phyloP scores from a whole-genome alignment of 2,329 filamentous ascomycete species.

The Trichophyton schoenleinii region DNA sequence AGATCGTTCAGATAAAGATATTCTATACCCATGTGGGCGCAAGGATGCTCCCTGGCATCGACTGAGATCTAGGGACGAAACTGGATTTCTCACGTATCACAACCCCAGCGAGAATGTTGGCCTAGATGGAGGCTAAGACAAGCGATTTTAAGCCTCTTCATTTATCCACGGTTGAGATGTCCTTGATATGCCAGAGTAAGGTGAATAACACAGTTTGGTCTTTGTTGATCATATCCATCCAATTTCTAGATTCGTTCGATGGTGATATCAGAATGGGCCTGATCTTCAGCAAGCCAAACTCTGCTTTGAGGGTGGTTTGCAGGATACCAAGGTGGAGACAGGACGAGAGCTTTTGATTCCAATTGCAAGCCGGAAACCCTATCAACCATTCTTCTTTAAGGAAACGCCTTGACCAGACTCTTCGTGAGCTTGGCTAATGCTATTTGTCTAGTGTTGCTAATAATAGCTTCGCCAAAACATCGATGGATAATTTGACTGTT shows the following conservation, averaged over 20 bases:
- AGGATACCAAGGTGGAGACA: background rate
- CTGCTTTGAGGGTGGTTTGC: background rate
- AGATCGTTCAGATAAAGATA: background rate
- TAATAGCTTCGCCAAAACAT: background rate
- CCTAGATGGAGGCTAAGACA: background rate
- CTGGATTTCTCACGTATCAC: background rate
- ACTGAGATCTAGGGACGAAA: background rate
- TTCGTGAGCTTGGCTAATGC: background rate
- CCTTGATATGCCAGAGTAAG: background rate
- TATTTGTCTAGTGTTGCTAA: background rate
- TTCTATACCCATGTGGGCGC: background rate
- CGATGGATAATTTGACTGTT: background rate
- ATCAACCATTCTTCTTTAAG: background rate
- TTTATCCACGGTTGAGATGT: background rate
- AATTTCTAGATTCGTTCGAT: background rate
- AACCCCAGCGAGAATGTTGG: background rate
- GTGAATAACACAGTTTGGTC: background rate
- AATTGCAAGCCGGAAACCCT: background rate
- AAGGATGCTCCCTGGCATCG: background rate
- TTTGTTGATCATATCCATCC: background rate
- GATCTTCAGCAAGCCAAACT: background rate
- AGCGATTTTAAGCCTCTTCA: background rate
- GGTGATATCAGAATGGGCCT: background rate
- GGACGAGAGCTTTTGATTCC: background rate
- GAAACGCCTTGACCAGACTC: background rate